Percentiles rank a stretch among this genome's conserved stretches.
These are phyloP conservation scores for Meyerozyma guilliermondii DNA, from an alignment of 1,139 yeast genomes.

Conservation along the genomic window DNA sequence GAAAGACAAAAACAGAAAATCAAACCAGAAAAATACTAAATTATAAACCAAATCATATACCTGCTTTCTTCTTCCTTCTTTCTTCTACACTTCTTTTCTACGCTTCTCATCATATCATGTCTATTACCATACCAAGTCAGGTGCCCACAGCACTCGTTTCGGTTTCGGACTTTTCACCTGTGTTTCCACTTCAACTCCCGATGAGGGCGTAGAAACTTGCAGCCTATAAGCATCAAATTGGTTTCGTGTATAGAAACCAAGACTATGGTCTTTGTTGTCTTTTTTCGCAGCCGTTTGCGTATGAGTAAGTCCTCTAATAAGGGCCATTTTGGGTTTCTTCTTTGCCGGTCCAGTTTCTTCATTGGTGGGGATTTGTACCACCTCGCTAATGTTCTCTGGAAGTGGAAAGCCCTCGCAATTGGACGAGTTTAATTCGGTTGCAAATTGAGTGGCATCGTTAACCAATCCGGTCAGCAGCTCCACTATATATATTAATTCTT, in stretches of 20 bases:
- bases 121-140: constrained; percentile 1
- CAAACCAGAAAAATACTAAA: too few relatives aligned
- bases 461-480: constrained; percentile 64
- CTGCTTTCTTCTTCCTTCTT: too few relatives aligned
- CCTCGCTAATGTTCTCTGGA: constrained; percentile 55
- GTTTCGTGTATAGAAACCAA: neutral
- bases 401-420: constrained; percentile 61
- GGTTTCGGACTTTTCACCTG: constrained; percentile 1
- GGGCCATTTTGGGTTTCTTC: constrained; percentile 44
- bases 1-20: too few relatives aligned
- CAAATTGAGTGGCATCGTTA: constrained; percentile 70
- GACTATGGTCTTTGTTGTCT: neutral
- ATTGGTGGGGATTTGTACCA: constrained; percentile 64
- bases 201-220: neutral
- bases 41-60: too few relatives aligned
- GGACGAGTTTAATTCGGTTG: constrained; percentile 67
- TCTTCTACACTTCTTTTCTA: too few relatives aligned
- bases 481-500: constrained; percentile 46
- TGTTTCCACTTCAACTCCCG: neutral
- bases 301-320: constrained; percentile 42
- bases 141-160: constrained; percentile 5
- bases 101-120: neutral
- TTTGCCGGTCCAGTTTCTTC: constrained; percentile 17
- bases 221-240: neutral
- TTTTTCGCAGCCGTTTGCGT: constrained; percentile 7